These are phyloP conservation scores for Vanrija pseudolonga DNA, from an alignment of 1,284 basidiomycete genomes.

Conservation along the genomic window DNA sequence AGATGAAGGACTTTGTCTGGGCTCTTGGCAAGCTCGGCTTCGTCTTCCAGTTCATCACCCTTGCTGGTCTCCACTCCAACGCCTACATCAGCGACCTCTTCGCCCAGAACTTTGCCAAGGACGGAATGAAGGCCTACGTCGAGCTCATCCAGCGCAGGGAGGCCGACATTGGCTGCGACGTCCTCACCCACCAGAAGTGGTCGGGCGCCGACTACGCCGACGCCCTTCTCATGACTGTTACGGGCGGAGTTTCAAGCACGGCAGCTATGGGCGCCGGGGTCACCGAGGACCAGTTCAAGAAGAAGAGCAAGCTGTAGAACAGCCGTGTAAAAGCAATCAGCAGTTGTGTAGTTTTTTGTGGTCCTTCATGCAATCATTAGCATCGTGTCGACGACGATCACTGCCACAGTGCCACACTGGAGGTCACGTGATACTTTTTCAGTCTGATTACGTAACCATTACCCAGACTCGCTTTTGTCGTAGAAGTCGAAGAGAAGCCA, in stretches of 20 bases:
- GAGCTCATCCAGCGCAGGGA: constrained; percentile 67
- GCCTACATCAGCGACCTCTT: constrained; percentile 95
- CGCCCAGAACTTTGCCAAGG: constrained; percentile 78
- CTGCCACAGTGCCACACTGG: constrained; percentile 53
- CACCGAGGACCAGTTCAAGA: constrained; percentile 79
- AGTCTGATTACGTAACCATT: too few relatives aligned
- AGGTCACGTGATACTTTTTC: constrained; percentile 31
- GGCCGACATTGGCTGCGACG: constrained; percentile 85
- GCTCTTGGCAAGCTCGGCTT: constrained; percentile 54
- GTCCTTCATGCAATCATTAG: constrained; percentile 63
- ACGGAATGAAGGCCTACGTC: constrained; percentile 65
- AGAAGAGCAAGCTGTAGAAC: constrained; percentile 11
- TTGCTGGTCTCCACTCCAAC: constrained; percentile 94
- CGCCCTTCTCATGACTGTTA: constrained; percentile 86
- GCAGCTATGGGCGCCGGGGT: constrained; percentile 90
- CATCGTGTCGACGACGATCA: constrained; percentile 42
- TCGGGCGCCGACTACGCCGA: constrained; percentile 92
- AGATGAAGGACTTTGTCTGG: constrained; percentile 92
- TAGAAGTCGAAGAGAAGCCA: too few relatives aligned
- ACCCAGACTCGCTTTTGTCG: too few relatives aligned
- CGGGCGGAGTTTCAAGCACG: constrained; percentile 90
- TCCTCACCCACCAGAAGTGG: constrained; percentile 72
- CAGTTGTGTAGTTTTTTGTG: too few relatives aligned
- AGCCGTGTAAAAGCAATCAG: constrained; percentile 50
- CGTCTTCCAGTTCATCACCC: constrained; percentile 95